These are phyloP conservation scores for Skeletonema potamos DNA, from an alignment of 108 stramenopile species.

Conservation along the genomic window DNA sequence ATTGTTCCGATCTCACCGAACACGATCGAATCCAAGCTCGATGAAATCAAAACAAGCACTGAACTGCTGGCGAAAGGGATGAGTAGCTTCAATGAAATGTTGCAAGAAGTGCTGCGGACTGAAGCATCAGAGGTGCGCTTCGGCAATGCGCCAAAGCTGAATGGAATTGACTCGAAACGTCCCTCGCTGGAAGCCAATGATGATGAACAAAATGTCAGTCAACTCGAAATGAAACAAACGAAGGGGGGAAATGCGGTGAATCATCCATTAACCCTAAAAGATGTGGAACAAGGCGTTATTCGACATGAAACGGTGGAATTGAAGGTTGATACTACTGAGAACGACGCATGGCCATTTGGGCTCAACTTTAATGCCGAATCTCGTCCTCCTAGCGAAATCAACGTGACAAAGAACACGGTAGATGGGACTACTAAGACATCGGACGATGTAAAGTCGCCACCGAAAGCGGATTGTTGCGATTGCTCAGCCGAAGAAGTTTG, in stretches of 20 bases:
- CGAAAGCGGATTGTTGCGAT: background rate
- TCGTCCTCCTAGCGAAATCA: constrained; percentile 1
- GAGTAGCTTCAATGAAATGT: background rate
- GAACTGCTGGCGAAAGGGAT: background rate
- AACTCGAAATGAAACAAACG: too few relatives aligned
- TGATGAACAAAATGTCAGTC: background rate
- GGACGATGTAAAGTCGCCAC: background rate
- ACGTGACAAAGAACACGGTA: background rate
- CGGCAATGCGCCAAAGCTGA: background rate
- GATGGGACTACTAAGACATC: background rate
- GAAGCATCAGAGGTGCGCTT: background rate
- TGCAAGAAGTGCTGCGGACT: background rate
- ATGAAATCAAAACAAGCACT: constrained; percentile 18
- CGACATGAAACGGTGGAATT: background rate
- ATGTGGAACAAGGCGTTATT: background rate
- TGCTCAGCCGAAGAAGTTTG: background rate
- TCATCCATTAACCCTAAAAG: background rate
- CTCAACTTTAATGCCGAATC: background rate
- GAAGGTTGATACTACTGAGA: constrained; percentile 1
- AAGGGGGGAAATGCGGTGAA: too few relatives aligned
- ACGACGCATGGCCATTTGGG: background rate
- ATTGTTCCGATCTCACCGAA: background rate
- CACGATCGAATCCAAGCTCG: constrained; percentile 9
- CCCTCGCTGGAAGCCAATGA: background rate
- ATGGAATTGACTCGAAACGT: background rate